Conservation (phyloP, 2,329 filamentous ascomycete genomes). For the Phaeosphaeriaceae sp. region DNA sequence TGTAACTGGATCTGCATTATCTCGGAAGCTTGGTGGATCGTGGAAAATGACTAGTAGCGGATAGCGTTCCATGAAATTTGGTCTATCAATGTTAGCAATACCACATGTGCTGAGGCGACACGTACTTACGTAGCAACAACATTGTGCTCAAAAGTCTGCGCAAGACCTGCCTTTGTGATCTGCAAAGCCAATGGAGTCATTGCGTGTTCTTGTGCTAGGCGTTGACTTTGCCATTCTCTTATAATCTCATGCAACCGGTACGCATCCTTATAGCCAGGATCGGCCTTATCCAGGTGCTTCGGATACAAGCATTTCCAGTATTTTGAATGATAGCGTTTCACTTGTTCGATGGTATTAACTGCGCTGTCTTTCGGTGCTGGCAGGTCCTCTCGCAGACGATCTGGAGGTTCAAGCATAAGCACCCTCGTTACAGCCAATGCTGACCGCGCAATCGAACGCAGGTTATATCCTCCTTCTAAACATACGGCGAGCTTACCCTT, state of each 20-base stretch:
- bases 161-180: constrained; percentile 75
- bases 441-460: constrained; percentile 89
- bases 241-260: constrained; percentile 80
- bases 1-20: constrained; percentile 58
- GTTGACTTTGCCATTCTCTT: constrained; percentile 74
- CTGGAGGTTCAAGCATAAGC: constrained; percentile 92
- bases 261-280: constrained; percentile 34
- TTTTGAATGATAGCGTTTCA: constrained; percentile 64
- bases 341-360: constrained; percentile 63
- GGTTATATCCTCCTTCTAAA: constrained; percentile 94
- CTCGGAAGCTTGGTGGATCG: constrained; percentile 68
- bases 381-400: constrained; percentile 57
- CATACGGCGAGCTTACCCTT: constrained; percentile 89
- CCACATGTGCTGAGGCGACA: not conserved
- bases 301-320: constrained; percentile 92
- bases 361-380: constrained; percentile 57
- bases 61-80: constrained; percentile 68
- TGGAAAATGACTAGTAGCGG: constrained; percentile 87
- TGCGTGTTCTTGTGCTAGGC: constrained; percentile 72
- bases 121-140: constrained; percentile 73
- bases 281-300: constrained; percentile 52
- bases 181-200: constrained; percentile 83
- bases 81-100: constrained; percentile 49
- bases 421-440: constrained; percentile 90
- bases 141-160: constrained; percentile 83